A percentile compares a stretch with the other conserved stretches of the same genome.
phyloP scores from a whole-genome alignment of 2,329 filamentous ascomycete genomes.

The Colletotrichum lindemuthianum region DNA sequence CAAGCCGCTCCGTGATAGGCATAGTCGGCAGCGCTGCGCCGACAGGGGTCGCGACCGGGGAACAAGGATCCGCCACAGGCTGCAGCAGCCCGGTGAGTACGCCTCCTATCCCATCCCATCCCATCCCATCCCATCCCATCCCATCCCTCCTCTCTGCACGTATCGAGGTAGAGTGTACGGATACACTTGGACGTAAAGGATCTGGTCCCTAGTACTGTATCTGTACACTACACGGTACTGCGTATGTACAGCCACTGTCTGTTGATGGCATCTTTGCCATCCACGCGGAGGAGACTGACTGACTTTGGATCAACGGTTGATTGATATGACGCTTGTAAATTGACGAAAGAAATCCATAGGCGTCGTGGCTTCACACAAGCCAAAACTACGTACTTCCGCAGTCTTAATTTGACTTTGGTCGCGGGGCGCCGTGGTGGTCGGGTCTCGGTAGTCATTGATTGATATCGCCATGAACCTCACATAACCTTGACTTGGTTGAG shows the following conservation, averaged over 20 bases:
- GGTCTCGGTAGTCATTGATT: conserved; percentile 4
- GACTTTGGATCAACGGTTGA: conserved; percentile 20
- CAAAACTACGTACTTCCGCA: neutral
- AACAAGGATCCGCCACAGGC: conserved; percentile 9
- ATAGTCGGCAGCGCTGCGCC: conserved; percentile 1
- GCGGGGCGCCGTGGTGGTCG: neutral
- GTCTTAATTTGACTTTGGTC: conserved; percentile 7
- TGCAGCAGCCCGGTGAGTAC: neutral
- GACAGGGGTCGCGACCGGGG: conserved; percentile 3
- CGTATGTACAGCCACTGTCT: no score
- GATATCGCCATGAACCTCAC: neutral
- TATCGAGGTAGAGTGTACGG: neutral
- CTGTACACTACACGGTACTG: neutral
- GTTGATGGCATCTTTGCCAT: no score
- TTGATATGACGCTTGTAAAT: conserved; percentile 20
- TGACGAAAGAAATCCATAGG: neutral
- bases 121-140: no score
- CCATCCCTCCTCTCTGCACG: no score
- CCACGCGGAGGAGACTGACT: no score
- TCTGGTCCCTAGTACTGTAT: conserved; percentile 5
- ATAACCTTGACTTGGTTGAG: neutral
- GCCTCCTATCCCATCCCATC: no score
- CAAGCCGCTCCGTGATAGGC: neutral
- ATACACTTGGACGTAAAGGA: conserved; percentile 20
- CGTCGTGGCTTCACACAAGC: neutral